A percentile compares a stretch with the other conserved stretches of the same genome.
Evolutionary conservation across 371 early-diverging fungal species (phyloP).

Genomic region (Umbelopsis sp.): DNA sequence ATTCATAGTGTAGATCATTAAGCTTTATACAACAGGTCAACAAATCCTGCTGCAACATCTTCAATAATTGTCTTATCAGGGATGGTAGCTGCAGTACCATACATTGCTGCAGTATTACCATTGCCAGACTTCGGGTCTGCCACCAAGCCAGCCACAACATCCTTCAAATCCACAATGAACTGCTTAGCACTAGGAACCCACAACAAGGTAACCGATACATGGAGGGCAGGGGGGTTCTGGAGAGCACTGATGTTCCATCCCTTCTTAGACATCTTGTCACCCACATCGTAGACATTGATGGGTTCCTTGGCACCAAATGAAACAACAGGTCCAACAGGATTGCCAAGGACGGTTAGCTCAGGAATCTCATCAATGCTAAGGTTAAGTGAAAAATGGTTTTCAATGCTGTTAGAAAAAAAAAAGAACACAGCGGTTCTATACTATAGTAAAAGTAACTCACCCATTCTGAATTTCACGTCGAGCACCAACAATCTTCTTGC

Average conservation of each 20-base stretch:
- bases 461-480: constrained; percentile 72
- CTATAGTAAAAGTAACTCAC: constrained; percentile 30
- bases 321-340: constrained; percentile 85
- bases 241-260: constrained; percentile 91
- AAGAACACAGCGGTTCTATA: no score
- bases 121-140: constrained; percentile 72
- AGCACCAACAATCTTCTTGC: constrained; percentile 80
- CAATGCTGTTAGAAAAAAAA: no score
- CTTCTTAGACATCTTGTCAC: constrained; percentile 72
- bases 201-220: constrained; percentile 87
- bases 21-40: constrained; percentile 85
- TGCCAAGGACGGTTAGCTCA: constrained; percentile 81
- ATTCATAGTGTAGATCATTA: constrained; percentile 24
- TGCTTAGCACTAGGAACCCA: constrained; percentile 74
- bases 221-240: constrained; percentile 89
- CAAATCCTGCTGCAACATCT: constrained; percentile 84
- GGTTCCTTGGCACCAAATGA: constrained; percentile 77
- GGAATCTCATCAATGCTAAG: constrained; percentile 64
- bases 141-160: constrained; percentile 67
- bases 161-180: constrained; percentile 81
- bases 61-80: constrained; percentile 85
- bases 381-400: not conserved
- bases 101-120: constrained; percentile 85
- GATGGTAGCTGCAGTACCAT: constrained; percentile 87
- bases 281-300: constrained; percentile 83